Evolutionary conservation across 495 filamentous ascomycete genomes (phyloP).

Genomic region (Penicillium alfredii): DNA sequence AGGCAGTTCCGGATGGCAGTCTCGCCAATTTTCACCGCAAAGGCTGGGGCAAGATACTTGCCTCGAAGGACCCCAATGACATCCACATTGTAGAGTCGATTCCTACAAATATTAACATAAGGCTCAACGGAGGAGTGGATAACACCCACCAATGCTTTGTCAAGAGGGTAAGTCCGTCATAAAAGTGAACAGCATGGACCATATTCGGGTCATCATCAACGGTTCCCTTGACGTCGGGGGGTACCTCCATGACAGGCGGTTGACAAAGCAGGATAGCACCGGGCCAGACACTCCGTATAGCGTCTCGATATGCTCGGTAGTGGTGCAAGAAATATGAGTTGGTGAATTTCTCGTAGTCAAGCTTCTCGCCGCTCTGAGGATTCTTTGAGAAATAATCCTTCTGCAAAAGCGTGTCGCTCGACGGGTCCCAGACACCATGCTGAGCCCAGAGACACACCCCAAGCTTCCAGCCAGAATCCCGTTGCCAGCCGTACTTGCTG

Average conservation of each 20-base stretch:
- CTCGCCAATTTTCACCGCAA: constrained; percentile 89
- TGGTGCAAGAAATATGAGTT: constrained; percentile 84
- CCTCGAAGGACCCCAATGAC: constrained; percentile 88
- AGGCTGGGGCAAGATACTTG: constrained; percentile 77
- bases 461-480: constrained; percentile 82
- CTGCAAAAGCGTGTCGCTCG: constrained; percentile 65
- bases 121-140: neutral
- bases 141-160: constrained; percentile 81
- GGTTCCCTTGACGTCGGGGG: constrained; percentile 81
- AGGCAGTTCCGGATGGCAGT: constrained; percentile 94
- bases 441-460: constrained; percentile 96
- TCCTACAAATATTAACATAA: constrained; percentile 42
- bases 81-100: constrained; percentile 92
- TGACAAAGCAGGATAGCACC: constrained; percentile 86
- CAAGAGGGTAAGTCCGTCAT: constrained; percentile 93
- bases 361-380: constrained; percentile 58
- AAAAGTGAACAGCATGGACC: constrained; percentile 92
- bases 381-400: constrained; percentile 86
- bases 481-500: constrained; percentile 79
- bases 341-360: constrained; percentile 81
- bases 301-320: constrained; percentile 68
- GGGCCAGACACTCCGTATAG: constrained; percentile 68
- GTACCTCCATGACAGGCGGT: constrained; percentile 85
- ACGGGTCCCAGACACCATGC: constrained; percentile 90
- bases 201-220: constrained; percentile 82